Evolutionary conservation across 768 basidiomycete species (phyloP).

Genomic region (Kwoniella bestiolae): DNA sequence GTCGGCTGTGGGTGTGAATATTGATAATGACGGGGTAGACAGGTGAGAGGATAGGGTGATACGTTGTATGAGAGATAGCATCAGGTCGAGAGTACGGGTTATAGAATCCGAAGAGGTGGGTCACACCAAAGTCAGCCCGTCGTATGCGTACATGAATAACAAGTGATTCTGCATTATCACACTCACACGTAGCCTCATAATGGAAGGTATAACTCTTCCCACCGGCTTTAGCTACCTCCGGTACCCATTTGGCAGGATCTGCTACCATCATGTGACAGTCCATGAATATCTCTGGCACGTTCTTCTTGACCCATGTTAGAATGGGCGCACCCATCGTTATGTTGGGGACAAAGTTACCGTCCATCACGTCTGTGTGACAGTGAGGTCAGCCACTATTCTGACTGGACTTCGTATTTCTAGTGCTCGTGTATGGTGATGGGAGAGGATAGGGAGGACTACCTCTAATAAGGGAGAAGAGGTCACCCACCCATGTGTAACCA

Average conservation of each 20-base stretch:
- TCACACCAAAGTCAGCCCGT: no score
- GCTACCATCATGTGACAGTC: conserved; percentile 99
- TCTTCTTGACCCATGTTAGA: conserved; percentile 79
- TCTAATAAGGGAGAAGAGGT: no score
- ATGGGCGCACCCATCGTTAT: conserved; percentile 97
- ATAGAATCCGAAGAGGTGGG: no score
- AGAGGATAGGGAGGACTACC: no score
- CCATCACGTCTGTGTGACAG: conserved; percentile 99
- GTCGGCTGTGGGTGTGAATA: conserved; percentile 20
- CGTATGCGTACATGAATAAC: no score
- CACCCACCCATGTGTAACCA: conserved; percentile 95
- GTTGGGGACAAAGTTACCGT: conserved; percentile 98
- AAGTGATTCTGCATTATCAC: no score
- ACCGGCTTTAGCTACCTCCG: conserved; percentile 93
- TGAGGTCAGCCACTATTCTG: no score
- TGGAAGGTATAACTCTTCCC: conserved; percentile 96
- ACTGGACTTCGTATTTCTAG: no score
- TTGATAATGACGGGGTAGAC: not conserved
- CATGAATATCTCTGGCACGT: conserved; percentile 95
- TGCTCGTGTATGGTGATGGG: no score
- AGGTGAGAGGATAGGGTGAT: not conserved
- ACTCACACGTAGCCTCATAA: conserved; percentile 84
- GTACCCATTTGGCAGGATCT: conserved; percentile 93
- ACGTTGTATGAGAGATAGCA: no score
- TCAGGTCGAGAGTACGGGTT: no score